A percentile compares a stretch with the other conserved stretches of the same genome.
These are phyloP conservation scores for Bimuria novae-zelandiae DNA, from an alignment of 2,329 filamentous ascomycete genomes.

Conservation along the genomic window DNA sequence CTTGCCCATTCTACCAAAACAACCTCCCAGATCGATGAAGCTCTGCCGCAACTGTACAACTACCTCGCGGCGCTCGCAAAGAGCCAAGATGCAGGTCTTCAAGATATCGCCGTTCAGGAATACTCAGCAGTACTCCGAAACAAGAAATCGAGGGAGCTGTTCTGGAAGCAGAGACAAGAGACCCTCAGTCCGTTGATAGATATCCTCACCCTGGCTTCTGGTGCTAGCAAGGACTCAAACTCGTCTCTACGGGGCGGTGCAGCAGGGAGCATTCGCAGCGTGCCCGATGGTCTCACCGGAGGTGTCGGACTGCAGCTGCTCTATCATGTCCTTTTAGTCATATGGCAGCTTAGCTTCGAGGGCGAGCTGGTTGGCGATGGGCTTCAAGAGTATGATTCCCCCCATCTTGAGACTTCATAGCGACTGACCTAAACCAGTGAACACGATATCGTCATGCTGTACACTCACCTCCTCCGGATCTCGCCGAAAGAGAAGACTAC, in stretches of 20 bases:
- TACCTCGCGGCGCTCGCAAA: constrained; percentile 85
- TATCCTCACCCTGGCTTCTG: constrained; percentile 76
- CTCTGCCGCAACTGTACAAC: constrained; percentile 79
- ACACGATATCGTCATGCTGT: constrained; percentile 88
- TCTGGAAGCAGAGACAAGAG: constrained; percentile 89
- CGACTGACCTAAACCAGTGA: constrained; percentile 62
- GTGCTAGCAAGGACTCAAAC: constrained; percentile 72
- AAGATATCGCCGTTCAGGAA: constrained; percentile 93
- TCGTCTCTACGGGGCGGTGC: constrained; percentile 59
- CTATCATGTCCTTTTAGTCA: constrained; percentile 88
- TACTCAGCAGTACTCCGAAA: constrained; percentile 85
- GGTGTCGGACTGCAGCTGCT: constrained; percentile 90
- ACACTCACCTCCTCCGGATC: constrained; percentile 86
- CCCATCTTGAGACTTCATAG: too few species aligned
- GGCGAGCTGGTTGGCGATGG: constrained; percentile 71
- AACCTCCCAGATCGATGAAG: constrained; percentile 68
- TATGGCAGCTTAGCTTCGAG: constrained; percentile 98
- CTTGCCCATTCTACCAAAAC: constrained; percentile 65
- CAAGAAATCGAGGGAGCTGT: constrained; percentile 73
- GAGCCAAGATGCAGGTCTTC: constrained; percentile 83
- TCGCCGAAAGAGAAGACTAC: constrained; percentile 99
- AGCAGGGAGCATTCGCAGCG: constrained; percentile 61
- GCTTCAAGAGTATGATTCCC: constrained; percentile 76
- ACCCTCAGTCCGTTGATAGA: constrained; percentile 81
- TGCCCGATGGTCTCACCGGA: constrained; percentile 69